phyloP scores from a whole-genome alignment of 1,284 basidiomycete genomes.

The Leccinum subrobustum region DNA sequence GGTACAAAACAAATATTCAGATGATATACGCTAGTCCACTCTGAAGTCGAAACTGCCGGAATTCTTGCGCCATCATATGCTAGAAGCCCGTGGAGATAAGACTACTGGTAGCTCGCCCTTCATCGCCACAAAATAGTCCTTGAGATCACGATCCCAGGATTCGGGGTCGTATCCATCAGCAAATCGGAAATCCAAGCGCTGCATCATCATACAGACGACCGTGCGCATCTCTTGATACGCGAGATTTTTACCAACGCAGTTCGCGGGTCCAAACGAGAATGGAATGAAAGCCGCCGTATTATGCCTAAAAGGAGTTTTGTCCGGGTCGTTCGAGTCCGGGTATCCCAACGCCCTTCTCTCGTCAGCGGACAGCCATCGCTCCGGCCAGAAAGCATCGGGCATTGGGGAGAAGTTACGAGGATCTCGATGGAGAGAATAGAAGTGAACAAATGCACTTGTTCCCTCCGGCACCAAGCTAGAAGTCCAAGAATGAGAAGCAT shows the following conservation, averaged over 20 bases:
- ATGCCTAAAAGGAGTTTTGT: constrained; percentile 32
- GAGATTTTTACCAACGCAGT: constrained; percentile 37
- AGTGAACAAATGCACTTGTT: constrained; percentile 46
- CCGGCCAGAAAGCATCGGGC: constrained; percentile 42
- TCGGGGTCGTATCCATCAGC: constrained; percentile 32
- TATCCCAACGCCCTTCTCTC: constrained; percentile 32
- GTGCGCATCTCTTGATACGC: constrained; percentile 37
- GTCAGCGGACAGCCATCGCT: constrained; percentile 40
- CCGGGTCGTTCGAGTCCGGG: constrained; percentile 20
- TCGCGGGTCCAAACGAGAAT: constrained; percentile 34
- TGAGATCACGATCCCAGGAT: constrained; percentile 34
- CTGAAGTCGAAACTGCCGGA: constrained; percentile 12
- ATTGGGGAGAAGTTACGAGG: constrained; percentile 39
- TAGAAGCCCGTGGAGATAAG: constrained; percentile 34
- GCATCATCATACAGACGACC: constrained; percentile 34
- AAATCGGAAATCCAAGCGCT: constrained; percentile 32
- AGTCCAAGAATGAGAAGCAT: constrained; percentile 19
- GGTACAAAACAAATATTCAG: constrained; percentile 22
- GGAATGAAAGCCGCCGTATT: constrained; percentile 35
- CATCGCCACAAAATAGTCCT: constrained; percentile 34
- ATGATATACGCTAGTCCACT: constrained; percentile 28
- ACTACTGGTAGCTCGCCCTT: constrained; percentile 33
- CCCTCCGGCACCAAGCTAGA: constrained; percentile 49
- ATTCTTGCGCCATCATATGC: constrained; percentile 18
- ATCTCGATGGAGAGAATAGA: constrained; percentile 46